Percentiles rank a stretch among this genome's conserved stretches.
Evolutionary conservation across 2,329 filamentous ascomycete species (phyloP).

Genomic region (Xylaria sp.): DNA sequence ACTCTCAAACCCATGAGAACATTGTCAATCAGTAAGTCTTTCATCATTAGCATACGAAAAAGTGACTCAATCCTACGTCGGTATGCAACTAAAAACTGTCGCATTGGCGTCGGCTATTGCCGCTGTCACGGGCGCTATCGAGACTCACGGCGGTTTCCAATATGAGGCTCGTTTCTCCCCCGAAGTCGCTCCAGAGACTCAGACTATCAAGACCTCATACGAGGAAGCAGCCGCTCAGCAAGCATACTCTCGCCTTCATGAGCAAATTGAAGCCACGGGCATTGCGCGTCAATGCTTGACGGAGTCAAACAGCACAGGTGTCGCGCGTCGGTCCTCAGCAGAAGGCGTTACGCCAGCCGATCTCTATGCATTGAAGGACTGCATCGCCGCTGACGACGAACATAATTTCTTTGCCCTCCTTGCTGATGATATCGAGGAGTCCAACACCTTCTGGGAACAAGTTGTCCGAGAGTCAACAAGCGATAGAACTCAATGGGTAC

Average conservation of each 20-base stretch:
- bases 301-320: no score
- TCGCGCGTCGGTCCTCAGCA: no score
- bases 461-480: constrained; percentile 20
- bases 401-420: constrained; percentile 24
- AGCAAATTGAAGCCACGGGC: constrained; percentile 13
- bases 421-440: constrained; percentile 20
- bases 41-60: background rate
- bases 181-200: constrained; percentile 11
- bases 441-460: constrained; percentile 22
- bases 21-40: background rate
- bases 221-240: constrained; percentile 17
- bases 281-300: constrained; percentile 14
- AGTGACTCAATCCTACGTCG: background rate
- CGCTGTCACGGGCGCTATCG: constrained; percentile 6
- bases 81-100: constrained; percentile 15
- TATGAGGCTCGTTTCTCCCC: constrained; percentile 23
- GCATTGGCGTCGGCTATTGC: constrained; percentile 6
- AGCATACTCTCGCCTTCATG: constrained; percentile 8
- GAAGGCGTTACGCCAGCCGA: constrained; percentile 2
- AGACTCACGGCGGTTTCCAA: constrained; percentile 22
- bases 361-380: constrained; percentile 27
- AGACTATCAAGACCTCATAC: constrained; percentile 18
- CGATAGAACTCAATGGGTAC: constrained; percentile 24
- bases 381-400: constrained; percentile 19
- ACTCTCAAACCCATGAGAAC: background rate